These are phyloP conservation scores for Pseudogymnoascus sp. DNA, from an alignment of 2,329 filamentous ascomycete species.

Conservation along the genomic window DNA sequence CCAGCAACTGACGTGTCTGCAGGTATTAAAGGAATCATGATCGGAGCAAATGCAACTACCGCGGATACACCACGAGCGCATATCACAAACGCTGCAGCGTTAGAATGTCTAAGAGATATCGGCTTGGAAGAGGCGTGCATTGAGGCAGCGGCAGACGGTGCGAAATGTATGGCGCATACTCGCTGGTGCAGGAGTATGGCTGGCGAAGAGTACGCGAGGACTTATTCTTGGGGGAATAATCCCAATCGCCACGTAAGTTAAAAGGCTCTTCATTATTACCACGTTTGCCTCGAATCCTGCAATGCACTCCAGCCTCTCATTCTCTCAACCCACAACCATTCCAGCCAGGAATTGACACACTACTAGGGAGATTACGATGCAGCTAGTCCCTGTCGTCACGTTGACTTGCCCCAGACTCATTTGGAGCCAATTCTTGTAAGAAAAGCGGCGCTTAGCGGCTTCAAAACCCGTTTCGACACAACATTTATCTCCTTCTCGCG, in stretches of 20 bases:
- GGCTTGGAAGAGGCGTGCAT: constrained; percentile 36
- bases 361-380: constrained; percentile 34
- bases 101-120: constrained; percentile 47
- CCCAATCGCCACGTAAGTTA: constrained; percentile 33
- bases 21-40: constrained; percentile 45
- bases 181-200: constrained; percentile 45
- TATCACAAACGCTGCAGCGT: constrained; percentile 49
- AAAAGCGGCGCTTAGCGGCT: constrained; percentile 33
- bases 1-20: not conserved
- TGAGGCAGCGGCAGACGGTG: constrained; percentile 30
- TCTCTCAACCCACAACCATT: not conserved
- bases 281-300: not conserved
- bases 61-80: constrained; percentile 51
- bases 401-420: constrained; percentile 40
- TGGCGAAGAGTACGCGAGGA: constrained; percentile 41
- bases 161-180: constrained; percentile 38
- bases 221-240: constrained; percentile 43
- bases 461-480: constrained; percentile 36
- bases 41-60: constrained; percentile 40
- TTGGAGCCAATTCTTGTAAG: constrained; percentile 39
- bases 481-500: constrained; percentile 28
- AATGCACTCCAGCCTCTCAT: not conserved
- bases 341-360: not conserved
- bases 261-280: not conserved
- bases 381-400: constrained; percentile 34